A percentile compares a stretch with the other conserved stretches of the same genome.
Conservation (phyloP, 768 basidiomycete genomes). For the Leccinum subtestaceum region DNA sequence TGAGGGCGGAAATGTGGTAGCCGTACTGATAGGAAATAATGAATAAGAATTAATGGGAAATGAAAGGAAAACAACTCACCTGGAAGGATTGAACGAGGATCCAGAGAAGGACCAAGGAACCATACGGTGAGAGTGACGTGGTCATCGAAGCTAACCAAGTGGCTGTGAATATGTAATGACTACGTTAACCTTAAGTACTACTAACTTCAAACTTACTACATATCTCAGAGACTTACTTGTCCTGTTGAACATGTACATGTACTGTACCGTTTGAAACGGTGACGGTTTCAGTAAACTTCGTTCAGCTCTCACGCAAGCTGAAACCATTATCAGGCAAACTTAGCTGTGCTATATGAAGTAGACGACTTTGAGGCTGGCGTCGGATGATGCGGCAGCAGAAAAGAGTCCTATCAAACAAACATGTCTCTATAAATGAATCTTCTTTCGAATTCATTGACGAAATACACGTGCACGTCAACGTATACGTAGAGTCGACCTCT, state of each 20-base stretch:
- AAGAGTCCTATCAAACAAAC: conserved; percentile 43
- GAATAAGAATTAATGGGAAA: background rate
- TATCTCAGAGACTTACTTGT: no score
- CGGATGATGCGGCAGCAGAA: conserved; percentile 32
- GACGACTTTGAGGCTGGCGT: no score
- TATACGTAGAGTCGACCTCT: conserved; percentile 59
- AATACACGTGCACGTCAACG: conserved; percentile 42
- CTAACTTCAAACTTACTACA: no score
- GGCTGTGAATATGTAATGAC: background rate
- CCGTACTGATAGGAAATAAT: conserved; percentile 55
- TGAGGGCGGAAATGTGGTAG: conserved; percentile 90
- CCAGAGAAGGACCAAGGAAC: conserved; percentile 68
- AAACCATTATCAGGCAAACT: no score
- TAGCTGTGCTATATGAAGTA: no score
- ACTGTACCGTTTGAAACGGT: no score
- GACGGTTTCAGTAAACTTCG: no score
- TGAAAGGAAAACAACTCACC: conserved; percentile 24
- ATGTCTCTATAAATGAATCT: conserved; percentile 34
- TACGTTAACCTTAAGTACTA: no score
- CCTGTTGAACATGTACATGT: no score
- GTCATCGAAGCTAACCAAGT: background rate
- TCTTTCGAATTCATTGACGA: conserved; percentile 10
- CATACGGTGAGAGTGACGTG: conserved; percentile 53
- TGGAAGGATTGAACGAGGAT: conserved; percentile 60
- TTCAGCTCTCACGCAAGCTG: no score